Percentiles rank a stretch among this genome's conserved stretches.
Conservation (phyloP, 78 protist species). For the Dictyostelium purpureum region DNA sequence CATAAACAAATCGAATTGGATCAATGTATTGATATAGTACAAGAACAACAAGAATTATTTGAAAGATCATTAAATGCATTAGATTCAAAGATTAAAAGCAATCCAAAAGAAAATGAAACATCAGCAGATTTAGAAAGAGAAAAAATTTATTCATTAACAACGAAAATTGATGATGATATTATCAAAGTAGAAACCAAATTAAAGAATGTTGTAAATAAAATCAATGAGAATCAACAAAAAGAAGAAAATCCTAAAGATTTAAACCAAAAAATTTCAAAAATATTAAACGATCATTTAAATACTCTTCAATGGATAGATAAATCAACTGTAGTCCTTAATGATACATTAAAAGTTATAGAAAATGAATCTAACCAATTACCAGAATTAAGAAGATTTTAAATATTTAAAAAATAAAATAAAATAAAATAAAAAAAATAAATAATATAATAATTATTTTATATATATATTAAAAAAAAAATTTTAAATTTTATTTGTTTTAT, state of each 20-base stretch:
- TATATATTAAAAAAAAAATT: not conserved
- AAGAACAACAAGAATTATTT: conserved; percentile 56
- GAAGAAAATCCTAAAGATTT: conserved; percentile 41
- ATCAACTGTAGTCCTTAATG: conserved; percentile 13
- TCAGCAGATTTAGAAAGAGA: conserved; percentile 75
- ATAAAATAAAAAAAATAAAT: not conserved
- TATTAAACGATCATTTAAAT: conserved; percentile 68
- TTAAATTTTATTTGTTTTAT: not conserved
- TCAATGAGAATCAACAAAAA: conserved; percentile 33
- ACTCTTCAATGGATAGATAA: conserved; percentile 70
- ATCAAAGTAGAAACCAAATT: conserved; percentile 37
- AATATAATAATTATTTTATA: too few relatives aligned
- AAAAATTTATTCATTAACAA: conserved; percentile 60
- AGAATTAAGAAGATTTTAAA: not conserved
- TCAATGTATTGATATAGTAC: conserved; percentile 45
- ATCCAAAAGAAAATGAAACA: conserved; percentile 51
- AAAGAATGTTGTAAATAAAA: conserved; percentile 27
- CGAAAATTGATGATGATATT: conserved; percentile 61
- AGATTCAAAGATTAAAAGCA: conserved; percentile 37
- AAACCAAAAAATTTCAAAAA: conserved; percentile 60
- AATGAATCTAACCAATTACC: not conserved
- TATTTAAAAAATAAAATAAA: not conserved
- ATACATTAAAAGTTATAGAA: conserved; percentile 31
- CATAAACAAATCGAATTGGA: conserved; percentile 45
- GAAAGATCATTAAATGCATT: conserved; percentile 70